Evolutionary conservation across 495 filamentous ascomycete genomes (phyloP), one percentile per base, ranked within the genome.

Genomic region (Niebla homalea): DNA sequence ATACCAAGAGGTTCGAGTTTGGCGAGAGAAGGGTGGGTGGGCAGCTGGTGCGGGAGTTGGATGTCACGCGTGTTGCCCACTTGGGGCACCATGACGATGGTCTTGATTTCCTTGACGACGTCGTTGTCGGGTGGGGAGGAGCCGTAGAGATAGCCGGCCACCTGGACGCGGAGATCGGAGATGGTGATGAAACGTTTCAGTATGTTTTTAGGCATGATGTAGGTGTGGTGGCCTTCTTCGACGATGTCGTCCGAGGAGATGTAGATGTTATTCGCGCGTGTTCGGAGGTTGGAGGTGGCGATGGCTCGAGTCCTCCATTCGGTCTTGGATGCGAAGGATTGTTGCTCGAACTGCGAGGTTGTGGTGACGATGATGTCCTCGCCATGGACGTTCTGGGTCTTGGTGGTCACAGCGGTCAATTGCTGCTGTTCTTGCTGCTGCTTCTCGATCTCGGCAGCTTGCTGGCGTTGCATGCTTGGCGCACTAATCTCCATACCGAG

Each of bases 401-500:
- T 95, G 36, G 93, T 99, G 0, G 92, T 97, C 21, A 96, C 90
- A 18, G 93, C 92, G 15, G 93, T 99, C 54, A 97, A 78, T 65
- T 97, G 92, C 64, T 86, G 83, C 67, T 93, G 86, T 64, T 97
- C 92, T 62, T 95, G 82, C 64, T 96, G 88, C 67, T 97, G 93
- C 74, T 95, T 96, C 68, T 99, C 93, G 51, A 99, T 96, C 68
- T 99, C 93, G 51, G 92, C 90, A 4, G 93, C 93, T 68, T 97
- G 93, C 70, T 99, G 93, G 46, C 93, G 83, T 66, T 99, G 93
- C 85, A 99, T 83, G 1, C 89, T 96, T 4, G 93, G 93, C 5
- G 93, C 93, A 51, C 85, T 92, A 52, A 99, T 99, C 67, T 99
- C 93, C 93, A 99, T 99, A 76, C 93, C 93, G 52, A 99, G 71